A percentile compares a stretch with the other conserved stretches of the same genome.
Evolutionary conservation across 2,329 filamentous ascomycete genomes (phyloP).

Genomic region (Emericellopsis atlantica): DNA sequence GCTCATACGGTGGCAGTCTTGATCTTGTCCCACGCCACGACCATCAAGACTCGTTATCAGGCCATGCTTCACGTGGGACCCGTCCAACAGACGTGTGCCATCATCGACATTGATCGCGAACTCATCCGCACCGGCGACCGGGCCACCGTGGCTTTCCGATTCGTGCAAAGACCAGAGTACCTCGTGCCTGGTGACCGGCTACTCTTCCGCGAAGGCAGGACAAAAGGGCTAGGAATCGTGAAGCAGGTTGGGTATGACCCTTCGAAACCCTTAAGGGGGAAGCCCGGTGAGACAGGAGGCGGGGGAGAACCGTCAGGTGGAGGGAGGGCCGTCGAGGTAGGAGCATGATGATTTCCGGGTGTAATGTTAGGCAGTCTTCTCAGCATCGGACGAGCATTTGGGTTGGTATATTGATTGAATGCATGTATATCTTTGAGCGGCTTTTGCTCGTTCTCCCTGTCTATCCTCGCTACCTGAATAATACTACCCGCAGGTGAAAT

Average conservation of each 20-base stretch:
- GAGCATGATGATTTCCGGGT: background rate
- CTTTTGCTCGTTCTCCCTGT: too few species aligned
- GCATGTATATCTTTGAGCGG: background rate
- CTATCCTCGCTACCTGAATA: too few species aligned
- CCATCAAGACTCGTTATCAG: slow-evolving; percentile 93
- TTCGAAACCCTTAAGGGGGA: slow-evolving; percentile 23
- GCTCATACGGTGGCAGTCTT: slow-evolving; percentile 44
- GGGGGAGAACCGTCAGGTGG: background rate
- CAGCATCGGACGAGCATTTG: too few species aligned
- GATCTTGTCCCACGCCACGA: slow-evolving; percentile 90
- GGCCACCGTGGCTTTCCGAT: slow-evolving; percentile 88
- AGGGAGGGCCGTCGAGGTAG: background rate
- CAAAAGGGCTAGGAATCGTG: slow-evolving; percentile 90
- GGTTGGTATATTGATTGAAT: background rate
- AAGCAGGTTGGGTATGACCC: slow-evolving; percentile 83
- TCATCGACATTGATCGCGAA: slow-evolving; percentile 94
- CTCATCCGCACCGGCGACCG: slow-evolving; percentile 90
- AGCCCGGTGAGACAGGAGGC: background rate
- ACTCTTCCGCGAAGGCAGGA: slow-evolving; percentile 86
- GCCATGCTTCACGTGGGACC: slow-evolving; percentile 96
- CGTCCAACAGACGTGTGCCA: slow-evolving; percentile 88
- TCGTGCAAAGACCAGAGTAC: slow-evolving; percentile 90
- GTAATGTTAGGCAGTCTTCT: too few species aligned
- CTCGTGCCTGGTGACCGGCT: slow-evolving; percentile 78
- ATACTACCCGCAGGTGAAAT: too few species aligned